Evolutionary conservation across 2,329 filamentous ascomycete species (phyloP).

Genomic region (Rutstroemia sydowiana): DNA sequence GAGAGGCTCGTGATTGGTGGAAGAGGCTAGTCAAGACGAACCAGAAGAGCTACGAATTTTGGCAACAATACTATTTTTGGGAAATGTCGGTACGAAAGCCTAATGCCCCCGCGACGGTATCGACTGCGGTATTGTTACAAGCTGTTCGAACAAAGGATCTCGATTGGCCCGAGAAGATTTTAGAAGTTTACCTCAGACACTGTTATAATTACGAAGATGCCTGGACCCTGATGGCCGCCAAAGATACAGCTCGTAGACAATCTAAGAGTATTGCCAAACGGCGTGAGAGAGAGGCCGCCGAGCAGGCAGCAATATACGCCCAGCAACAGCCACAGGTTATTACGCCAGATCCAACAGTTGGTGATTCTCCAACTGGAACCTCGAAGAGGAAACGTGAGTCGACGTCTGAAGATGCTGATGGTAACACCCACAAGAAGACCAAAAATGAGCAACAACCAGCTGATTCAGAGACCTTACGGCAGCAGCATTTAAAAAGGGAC

Average conservation of each 20-base stretch:
- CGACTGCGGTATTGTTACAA: constrained; percentile 69
- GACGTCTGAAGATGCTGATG: constrained; percentile 41
- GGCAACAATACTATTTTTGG: constrained; percentile 87
- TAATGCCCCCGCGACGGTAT: constrained; percentile 52
- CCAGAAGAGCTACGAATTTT: constrained; percentile 82
- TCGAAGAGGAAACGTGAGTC: constrained; percentile 71
- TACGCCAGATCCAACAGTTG: constrained; percentile 25
- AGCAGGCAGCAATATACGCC: constrained; percentile 48
- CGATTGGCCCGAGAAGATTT: constrained; percentile 69
- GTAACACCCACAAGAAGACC: constrained; percentile 59
- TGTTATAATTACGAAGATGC: constrained; percentile 88
- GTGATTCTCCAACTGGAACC: constrained; percentile 17
- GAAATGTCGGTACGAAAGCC: constrained; percentile 55
- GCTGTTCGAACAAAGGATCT: constrained; percentile 56
- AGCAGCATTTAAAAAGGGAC: constrained; percentile 60
- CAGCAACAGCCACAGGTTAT: constrained; percentile 27
- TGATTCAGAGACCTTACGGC: constrained; percentile 32
- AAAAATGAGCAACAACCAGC: constrained; percentile 35
- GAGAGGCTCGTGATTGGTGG: constrained; percentile 73
- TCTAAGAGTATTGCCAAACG: constrained; percentile 56
- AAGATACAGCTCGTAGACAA: constrained; percentile 65
- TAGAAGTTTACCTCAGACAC: constrained; percentile 68
- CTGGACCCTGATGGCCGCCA: constrained; percentile 63
- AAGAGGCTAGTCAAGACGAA: constrained; percentile 61
- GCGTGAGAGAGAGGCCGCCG: constrained; percentile 57